Conservation (phyloP, 176 grass and related monocot species). For the Chloris gayana region DNA sequence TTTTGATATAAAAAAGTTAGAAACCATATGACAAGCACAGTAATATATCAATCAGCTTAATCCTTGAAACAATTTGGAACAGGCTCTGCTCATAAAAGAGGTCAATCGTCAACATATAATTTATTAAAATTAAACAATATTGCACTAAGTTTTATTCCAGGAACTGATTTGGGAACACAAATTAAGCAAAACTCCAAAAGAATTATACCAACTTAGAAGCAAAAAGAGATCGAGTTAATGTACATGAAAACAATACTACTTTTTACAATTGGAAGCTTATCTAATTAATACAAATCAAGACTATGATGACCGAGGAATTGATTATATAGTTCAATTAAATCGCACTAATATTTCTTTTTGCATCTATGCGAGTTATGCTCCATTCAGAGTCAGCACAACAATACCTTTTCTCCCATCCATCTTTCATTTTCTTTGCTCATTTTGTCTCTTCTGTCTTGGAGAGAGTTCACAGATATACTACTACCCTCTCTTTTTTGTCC, state of each 20-base stretch:
- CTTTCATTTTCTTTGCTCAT: conserved; percentile 16
- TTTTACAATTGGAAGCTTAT: conserved; percentile 73
- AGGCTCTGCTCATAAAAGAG: conserved; percentile 31
- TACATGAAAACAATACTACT: conserved; percentile 61
- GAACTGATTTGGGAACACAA: conserved; percentile 25
- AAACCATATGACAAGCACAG: neutral
- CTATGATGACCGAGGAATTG: conserved; percentile 47
- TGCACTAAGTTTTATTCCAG: conserved; percentile 9
- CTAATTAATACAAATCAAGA: conserved; percentile 48
- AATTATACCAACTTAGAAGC: conserved; percentile 22
- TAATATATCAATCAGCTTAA: conserved; percentile 12
- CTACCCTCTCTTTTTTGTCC: neutral
- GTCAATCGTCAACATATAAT: no score
- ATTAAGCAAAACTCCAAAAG: conserved; percentile 17
- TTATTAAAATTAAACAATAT: neutral
- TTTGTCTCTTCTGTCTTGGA: conserved; percentile 46
- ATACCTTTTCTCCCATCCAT: conserved; percentile 45
- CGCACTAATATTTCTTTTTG: conserved; percentile 51
- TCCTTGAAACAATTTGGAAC: neutral
- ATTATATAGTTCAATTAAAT: conserved; percentile 62
- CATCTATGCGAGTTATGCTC: conserved; percentile 54
- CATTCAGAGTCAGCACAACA: conserved; percentile 60
- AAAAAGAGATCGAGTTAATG: conserved; percentile 43
- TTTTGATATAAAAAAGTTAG: no score
- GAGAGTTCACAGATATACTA: conserved; percentile 30